phyloP scores from a whole-genome alignment of 1,284 basidiomycete genomes.

The Austroboletus niveus region DNA sequence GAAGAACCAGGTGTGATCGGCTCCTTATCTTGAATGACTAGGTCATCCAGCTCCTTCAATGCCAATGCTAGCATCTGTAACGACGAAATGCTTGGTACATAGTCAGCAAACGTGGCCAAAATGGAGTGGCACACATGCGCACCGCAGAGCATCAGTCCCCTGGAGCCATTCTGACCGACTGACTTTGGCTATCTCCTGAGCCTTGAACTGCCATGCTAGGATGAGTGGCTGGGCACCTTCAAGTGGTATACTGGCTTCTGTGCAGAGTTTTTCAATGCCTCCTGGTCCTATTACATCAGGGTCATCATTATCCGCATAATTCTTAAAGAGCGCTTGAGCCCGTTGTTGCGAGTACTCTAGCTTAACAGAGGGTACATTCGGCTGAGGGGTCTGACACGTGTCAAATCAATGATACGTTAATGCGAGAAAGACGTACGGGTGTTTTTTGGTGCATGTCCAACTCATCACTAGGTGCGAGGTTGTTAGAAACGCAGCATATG shows the following conservation, averaged over 20 bases:
- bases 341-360: constrained; percentile 51
- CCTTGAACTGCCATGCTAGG: constrained; percentile 67
- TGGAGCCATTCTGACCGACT: constrained; percentile 64
- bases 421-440: constrained; percentile 15
- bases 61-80: constrained; percentile 47
- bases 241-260: constrained; percentile 60
- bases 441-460: constrained; percentile 29
- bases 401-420: not conserved
- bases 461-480: constrained; percentile 46
- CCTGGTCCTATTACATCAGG: constrained; percentile 60
- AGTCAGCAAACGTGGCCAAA: constrained; percentile 7
- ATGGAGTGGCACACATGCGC: constrained; percentile 21
- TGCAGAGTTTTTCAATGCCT: constrained; percentile 65
- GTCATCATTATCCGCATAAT: constrained; percentile 61
- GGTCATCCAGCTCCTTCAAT: constrained; percentile 58
- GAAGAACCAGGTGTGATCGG: constrained; percentile 23
- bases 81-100: constrained; percentile 52
- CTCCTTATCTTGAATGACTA: constrained; percentile 53
- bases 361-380: constrained; percentile 18
- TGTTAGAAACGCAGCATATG: constrained; percentile 53
- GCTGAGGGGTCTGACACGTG: not conserved
- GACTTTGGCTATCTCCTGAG: constrained; percentile 69
- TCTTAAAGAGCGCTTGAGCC: constrained; percentile 55
- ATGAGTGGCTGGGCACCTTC: constrained; percentile 70
- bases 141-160: constrained; percentile 59